Evolutionary conservation across 768 basidiomycete species (phyloP).

Genomic region (Kondoa subrosea): DNA sequence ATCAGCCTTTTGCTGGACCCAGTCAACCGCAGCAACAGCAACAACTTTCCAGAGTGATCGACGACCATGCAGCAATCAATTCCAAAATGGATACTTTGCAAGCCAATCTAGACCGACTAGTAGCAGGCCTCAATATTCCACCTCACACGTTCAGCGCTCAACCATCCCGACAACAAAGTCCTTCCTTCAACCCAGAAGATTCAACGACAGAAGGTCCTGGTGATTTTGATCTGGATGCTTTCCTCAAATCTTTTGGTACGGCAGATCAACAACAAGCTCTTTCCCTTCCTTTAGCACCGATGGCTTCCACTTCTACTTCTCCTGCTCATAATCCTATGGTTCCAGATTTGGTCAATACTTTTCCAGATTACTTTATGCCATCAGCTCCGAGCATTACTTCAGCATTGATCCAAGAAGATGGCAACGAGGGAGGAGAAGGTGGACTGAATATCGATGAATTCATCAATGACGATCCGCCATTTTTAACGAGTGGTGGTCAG

Average conservation of each 20-base stretch:
- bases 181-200: not conserved
- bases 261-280: not conserved
- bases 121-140: not conserved
- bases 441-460: not conserved
- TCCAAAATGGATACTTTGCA: slow-evolving; percentile 7
- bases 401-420: not conserved
- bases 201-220: not conserved
- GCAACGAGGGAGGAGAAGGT: too few relatives aligned
- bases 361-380: not conserved
- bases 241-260: not conserved
- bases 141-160: not conserved
- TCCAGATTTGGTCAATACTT: not conserved
- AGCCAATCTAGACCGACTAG: not conserved
- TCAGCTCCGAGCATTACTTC: not conserved
- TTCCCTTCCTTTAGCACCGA: not conserved
- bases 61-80: not conserved
- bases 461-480: not conserved
- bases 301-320: not conserved
- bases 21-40: not conserved
- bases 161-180: not conserved
- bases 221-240: slow-evolving; percentile 8
- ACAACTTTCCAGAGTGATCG: not conserved
- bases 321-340: too few relatives aligned
- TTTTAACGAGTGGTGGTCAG: not conserved
- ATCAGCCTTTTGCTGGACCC: not conserved